A percentile compares a stretch with the other conserved stretches of the same genome.
phyloP scores from a whole-genome alignment of 2,329 filamentous ascomycete species.

The Huntiella bhutanensis region DNA sequence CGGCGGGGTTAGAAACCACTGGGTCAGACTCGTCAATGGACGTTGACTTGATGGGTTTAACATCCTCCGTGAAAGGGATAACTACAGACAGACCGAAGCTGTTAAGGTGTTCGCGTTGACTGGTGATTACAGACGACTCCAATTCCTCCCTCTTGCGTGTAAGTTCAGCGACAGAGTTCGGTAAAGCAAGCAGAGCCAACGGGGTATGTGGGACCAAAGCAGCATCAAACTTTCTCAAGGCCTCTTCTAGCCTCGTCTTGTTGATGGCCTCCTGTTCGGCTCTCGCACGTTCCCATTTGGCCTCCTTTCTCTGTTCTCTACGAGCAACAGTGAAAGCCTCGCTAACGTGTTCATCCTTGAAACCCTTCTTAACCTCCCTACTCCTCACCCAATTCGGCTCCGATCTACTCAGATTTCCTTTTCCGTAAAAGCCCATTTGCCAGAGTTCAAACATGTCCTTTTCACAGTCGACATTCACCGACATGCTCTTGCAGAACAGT shows the following conservation, averaged over 20 bases:
- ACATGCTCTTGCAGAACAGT: slow-evolving; percentile 66
- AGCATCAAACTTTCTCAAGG: slow-evolving; percentile 13
- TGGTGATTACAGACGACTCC: slow-evolving; percentile 5
- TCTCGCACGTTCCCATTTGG: slow-evolving; percentile 84
- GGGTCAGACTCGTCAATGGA: background rate
- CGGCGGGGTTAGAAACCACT: background rate
- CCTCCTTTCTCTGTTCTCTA: slow-evolving; percentile 60
- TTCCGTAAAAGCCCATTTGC: slow-evolving; percentile 96
- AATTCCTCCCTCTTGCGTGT: slow-evolving; percentile 2
- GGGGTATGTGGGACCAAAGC: slow-evolving; percentile 20
- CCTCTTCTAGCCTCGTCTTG: slow-evolving; percentile 36
- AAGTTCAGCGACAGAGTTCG: slow-evolving; percentile 33
- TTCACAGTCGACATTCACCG: slow-evolving; percentile 65
- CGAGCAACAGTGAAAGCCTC: slow-evolving; percentile 64
- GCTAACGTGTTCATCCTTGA: slow-evolving; percentile 48
- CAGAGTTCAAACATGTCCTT: slow-evolving; percentile 64
- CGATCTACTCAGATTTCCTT: slow-evolving; percentile 79
- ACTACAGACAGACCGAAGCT: slow-evolving; percentile 2
- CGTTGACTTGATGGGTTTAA: background rate
- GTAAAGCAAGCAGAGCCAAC: slow-evolving; percentile 30
- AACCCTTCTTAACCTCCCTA: slow-evolving; percentile 53
- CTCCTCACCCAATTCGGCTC: slow-evolving; percentile 83
- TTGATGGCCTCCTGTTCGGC: slow-evolving; percentile 72
- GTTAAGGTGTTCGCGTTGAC: slow-evolving; percentile 8
- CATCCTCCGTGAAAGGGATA: background rate